Percentiles rank a stretch among this genome's conserved stretches.
phyloP scores from a whole-genome alignment of 2,329 filamentous ascomycete species.

The Colletotrichum liaoningense region DNA sequence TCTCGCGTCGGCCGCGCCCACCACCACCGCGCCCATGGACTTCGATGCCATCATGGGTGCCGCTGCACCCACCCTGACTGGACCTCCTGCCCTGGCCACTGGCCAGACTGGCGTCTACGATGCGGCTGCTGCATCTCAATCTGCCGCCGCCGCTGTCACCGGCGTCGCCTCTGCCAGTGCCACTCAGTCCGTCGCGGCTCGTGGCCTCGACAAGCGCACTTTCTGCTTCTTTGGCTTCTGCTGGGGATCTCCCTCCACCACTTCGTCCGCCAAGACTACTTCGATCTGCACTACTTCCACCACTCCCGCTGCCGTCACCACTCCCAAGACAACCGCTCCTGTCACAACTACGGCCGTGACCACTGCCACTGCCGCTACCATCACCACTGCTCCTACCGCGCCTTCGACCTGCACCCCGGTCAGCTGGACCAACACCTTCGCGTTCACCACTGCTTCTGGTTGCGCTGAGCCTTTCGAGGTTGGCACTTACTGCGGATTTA shows the following conservation, averaged over 20 bases:
- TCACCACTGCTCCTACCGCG: background rate
- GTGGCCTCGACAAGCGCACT: background rate
- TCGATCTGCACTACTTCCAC: background rate
- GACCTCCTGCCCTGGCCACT: conserved; percentile 13
- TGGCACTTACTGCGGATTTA: conserved; percentile 28
- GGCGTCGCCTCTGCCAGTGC: conserved; percentile 24
- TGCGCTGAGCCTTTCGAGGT: conserved; percentile 19
- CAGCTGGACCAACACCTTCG: conserved; percentile 26
- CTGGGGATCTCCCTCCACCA: background rate
- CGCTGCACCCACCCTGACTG: background rate
- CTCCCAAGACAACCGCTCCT: background rate
- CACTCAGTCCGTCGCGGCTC: conserved; percentile 9
- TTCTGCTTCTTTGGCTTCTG: conserved; percentile 19
- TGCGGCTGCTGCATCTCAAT: background rate
- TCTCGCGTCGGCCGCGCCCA: conserved; percentile 18
- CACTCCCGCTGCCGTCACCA: background rate
- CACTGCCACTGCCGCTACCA: background rate
- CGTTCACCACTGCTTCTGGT: conserved; percentile 15
- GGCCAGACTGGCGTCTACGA: conserved; percentile 24
- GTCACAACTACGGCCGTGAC: background rate
- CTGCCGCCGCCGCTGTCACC: conserved; percentile 5
- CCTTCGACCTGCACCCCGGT: conserved; percentile 23
- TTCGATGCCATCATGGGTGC: conserved; percentile 15
- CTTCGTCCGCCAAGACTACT: background rate
- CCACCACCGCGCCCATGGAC: conserved; percentile 1